Conservation (phyloP, 257 asterid genomes). For the Plantago major region DNA sequence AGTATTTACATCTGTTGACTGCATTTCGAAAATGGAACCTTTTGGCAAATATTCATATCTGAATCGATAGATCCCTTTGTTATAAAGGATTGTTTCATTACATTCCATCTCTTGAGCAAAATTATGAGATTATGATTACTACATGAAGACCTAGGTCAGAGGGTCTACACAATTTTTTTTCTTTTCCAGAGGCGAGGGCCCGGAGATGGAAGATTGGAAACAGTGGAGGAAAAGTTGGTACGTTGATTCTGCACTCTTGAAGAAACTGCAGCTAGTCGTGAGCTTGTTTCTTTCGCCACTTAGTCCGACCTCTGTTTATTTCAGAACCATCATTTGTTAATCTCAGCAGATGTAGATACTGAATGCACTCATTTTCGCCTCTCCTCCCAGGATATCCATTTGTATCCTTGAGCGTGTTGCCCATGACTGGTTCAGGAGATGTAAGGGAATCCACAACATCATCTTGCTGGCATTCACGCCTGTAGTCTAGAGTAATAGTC, state of each 20-base stretch:
- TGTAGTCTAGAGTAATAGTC: constrained; percentile 79
- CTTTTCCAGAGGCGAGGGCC: no score
- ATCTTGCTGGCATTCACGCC: constrained; percentile 89
- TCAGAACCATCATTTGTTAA: constrained; percentile 62
- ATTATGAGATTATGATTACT: no score
- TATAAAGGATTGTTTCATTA: no score
- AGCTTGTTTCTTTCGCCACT: constrained; percentile 80
- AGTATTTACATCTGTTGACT: no score
- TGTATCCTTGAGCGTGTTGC: constrained; percentile 32
- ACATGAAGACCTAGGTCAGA: no score
- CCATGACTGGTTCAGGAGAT: constrained; percentile 44
- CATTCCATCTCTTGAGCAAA: no score
- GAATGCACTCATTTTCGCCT: constrained; percentile 26
- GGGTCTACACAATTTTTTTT: no score
- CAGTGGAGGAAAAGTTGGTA: no score
- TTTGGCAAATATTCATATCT: no score
- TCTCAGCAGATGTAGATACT: constrained; percentile 64
- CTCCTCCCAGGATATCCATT: constrained; percentile 45
- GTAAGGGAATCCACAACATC: constrained; percentile 91
- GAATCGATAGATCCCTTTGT: no score
- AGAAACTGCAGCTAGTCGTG: constrained; percentile 9
- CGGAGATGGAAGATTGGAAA: no score
- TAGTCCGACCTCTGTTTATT: constrained; percentile 85
- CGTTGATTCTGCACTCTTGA: constrained; percentile 7
- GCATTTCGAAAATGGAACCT: no score